Evolutionary conservation across 2,329 filamentous ascomycete species (phyloP).

Genomic region (Triangularia setosa): DNA sequence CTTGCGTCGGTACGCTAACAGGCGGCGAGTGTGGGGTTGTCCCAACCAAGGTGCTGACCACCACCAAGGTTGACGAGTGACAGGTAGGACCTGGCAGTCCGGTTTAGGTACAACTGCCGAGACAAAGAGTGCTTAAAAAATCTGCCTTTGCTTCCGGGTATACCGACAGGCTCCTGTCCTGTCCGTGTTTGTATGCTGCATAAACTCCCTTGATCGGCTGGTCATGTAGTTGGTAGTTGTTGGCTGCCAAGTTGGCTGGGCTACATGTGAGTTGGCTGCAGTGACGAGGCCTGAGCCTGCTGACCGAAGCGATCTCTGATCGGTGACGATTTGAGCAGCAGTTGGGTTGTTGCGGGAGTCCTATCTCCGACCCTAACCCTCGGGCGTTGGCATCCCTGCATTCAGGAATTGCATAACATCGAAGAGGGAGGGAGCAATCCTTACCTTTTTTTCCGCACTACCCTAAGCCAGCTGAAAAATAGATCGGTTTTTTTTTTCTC

Average conservation of each 20-base stretch:
- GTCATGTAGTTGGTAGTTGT: background rate
- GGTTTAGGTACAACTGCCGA: background rate
- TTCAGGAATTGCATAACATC: background rate
- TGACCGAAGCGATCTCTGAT: background rate
- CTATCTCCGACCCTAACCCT: background rate
- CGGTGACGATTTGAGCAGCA: background rate
- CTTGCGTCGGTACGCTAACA: background rate
- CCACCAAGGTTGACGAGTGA: background rate
- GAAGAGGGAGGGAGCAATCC: background rate
- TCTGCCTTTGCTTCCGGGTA: background rate
- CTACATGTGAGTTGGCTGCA: background rate
- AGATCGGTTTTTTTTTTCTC: background rate
- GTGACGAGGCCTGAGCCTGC: background rate
- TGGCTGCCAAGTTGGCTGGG: no score
- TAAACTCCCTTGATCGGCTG: background rate
- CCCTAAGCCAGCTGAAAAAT: background rate
- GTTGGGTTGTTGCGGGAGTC: background rate
- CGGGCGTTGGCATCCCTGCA: background rate
- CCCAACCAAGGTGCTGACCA: background rate
- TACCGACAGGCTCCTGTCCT: background rate
- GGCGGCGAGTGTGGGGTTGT: background rate
- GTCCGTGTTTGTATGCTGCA: background rate
- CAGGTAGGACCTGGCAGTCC: background rate
- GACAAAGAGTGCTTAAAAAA: background rate
- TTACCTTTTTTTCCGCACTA: background rate